Conservation (phyloP, 257 asterid species). For the Capsicum rhomboideum region DNA sequence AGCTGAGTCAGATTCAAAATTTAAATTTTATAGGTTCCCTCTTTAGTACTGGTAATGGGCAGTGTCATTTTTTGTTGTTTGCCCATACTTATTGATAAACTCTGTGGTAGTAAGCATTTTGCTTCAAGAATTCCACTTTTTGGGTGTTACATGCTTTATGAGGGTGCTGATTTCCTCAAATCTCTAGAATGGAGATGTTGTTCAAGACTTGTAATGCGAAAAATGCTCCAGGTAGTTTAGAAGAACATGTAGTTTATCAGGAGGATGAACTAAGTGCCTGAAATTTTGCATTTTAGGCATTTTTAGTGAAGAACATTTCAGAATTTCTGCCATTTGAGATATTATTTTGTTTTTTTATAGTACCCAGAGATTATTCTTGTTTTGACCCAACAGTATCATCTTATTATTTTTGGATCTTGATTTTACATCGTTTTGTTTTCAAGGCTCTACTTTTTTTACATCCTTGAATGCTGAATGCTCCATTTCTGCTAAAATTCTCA, state of each 20-base stretch:
- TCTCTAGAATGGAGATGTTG: constrained; percentile 88
- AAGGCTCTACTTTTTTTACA: no score
- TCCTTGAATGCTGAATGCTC: no score
- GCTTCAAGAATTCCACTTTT: constrained; percentile 88
- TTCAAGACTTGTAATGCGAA: constrained; percentile 41
- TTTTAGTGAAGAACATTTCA: neutral
- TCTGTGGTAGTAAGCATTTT: constrained; percentile 53
- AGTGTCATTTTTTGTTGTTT: no score
- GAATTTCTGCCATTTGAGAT: neutral
- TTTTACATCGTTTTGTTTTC: no score
- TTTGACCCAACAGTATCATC: neutral
- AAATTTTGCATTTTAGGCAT: neutral
- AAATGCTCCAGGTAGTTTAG: neutral
- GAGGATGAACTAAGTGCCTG: constrained; percentile 32
- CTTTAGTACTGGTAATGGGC: no score
- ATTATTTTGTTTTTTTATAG: neutral
- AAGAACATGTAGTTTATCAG: constrained; percentile 25
- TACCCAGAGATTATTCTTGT: neutral
- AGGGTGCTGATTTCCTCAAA: constrained; percentile 59
- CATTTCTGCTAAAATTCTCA: no score
- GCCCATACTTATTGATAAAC: constrained; percentile 77
- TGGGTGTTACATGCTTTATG: constrained; percentile 91
- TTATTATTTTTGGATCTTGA: neutral
- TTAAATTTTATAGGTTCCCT: no score
- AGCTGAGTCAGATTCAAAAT: no score